Conservation (phyloP, 2,329 filamentous ascomycete species). For the Fusarium albidum region DNA sequence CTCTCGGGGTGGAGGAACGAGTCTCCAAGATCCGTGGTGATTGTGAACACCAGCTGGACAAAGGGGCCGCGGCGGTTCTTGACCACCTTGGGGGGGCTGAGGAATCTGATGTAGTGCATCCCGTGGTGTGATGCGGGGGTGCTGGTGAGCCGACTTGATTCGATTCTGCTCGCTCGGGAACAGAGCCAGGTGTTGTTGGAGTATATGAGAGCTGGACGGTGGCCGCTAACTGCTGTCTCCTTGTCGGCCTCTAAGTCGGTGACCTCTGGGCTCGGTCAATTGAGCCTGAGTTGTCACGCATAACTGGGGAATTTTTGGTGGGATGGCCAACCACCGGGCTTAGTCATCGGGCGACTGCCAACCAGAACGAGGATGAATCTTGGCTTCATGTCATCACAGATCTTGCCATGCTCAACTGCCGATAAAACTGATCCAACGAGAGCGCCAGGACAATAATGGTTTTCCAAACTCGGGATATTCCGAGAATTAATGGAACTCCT, state of each 20-base stretch:
- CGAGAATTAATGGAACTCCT: too few relatives aligned
- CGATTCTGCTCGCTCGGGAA: not conserved
- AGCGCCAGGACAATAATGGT: too few relatives aligned
- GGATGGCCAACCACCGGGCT: conserved; percentile 9
- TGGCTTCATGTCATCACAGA: too few relatives aligned
- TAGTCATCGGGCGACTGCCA: conserved; percentile 17
- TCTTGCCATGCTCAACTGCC: too few relatives aligned
- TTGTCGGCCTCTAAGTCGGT: conserved; percentile 2
- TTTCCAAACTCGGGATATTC: too few relatives aligned
- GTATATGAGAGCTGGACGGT: not conserved
- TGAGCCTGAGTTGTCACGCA: conserved; percentile 14
- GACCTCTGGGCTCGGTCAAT: conserved; percentile 3
- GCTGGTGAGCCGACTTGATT: not conserved
- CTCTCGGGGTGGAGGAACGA: conserved; percentile 57
- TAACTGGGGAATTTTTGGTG: conserved; percentile 22
- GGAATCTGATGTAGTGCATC: conserved; percentile 67
- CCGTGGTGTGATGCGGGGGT: conserved; percentile 5
- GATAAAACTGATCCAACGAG: too few relatives aligned
- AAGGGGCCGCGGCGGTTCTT: conserved; percentile 35
- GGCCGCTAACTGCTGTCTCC: conserved; percentile 1
- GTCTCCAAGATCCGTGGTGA: conserved; percentile 67
- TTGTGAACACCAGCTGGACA: conserved; percentile 58
- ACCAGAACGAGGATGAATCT: too few relatives aligned
- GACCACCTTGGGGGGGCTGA: conserved; percentile 55
- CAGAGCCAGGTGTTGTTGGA: not conserved